phyloP scores from a whole-genome alignment of 1,284 basidiomycete genomes.

The Coriolopsis trogii region DNA sequence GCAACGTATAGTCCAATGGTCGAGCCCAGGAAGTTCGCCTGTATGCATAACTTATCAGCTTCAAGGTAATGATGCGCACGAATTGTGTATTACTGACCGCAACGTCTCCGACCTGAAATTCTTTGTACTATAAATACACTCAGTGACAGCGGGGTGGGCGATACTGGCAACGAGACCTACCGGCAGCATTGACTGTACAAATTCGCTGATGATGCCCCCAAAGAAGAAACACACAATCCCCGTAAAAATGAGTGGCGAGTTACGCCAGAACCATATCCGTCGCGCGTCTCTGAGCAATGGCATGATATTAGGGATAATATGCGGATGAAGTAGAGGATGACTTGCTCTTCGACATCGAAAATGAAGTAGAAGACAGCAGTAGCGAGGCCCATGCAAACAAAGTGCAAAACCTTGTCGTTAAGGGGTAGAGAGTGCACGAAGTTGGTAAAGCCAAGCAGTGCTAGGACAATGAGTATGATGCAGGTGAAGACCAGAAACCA shows the following conservation, averaged over 20 bases:
- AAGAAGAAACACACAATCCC: constrained; percentile 72
- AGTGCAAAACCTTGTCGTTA: constrained; percentile 86
- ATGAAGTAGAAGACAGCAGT: constrained; percentile 88
- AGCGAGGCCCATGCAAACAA: constrained; percentile 78
- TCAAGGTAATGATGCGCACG: no score
- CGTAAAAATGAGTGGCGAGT: constrained; percentile 71
- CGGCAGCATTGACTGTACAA: constrained; percentile 83
- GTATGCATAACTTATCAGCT: no score
- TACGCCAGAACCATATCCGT: constrained; percentile 85
- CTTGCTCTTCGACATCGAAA: constrained; percentile 85
- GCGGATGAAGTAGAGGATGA: constrained; percentile 9
- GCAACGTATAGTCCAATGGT: constrained; percentile 69
- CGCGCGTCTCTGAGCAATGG: constrained; percentile 58
- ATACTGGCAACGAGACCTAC: constrained; percentile 41
- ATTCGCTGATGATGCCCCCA: constrained; percentile 84
- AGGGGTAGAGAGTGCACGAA: constrained; percentile 65
- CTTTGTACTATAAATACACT: constrained; percentile 59
- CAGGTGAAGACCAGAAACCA: constrained; percentile 76
- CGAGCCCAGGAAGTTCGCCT: constrained; percentile 87
- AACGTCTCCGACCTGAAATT: constrained; percentile 80
- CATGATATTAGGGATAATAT: not conserved
- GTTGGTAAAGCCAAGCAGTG: constrained; percentile 76
- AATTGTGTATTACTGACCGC: no score
- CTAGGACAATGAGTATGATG: constrained; percentile 65
- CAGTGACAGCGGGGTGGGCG: not conserved